These are phyloP conservation scores for Bolboschoenus planiculmis DNA, from an alignment of 176 grass and related monocot genomes.

Conservation along the genomic window DNA sequence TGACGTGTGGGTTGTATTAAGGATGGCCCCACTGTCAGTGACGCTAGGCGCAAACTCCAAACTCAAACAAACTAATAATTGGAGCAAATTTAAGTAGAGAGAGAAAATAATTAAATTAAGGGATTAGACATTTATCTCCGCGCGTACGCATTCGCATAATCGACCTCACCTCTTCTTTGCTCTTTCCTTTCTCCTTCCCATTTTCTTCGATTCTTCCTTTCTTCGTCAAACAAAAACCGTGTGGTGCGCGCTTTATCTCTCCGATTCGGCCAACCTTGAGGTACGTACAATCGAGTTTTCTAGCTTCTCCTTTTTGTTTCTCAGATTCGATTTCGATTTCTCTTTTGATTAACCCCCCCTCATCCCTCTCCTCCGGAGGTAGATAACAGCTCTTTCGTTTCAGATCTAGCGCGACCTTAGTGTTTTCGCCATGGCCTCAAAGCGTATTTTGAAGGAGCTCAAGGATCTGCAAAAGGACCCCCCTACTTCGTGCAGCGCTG, in stretches of 20 bases:
- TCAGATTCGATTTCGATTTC: not conserved
- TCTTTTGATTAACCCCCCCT: not conserved
- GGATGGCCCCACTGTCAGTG: not conserved
- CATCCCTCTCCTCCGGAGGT: too few species aligned
- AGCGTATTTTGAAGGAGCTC: slow-evolving; percentile 67
- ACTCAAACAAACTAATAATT: not conserved
- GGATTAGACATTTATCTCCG: not conserved
- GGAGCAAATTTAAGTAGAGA: not conserved
- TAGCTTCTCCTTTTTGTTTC: not conserved
- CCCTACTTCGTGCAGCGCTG: slow-evolving; percentile 58
- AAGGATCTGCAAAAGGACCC: slow-evolving; percentile 76
- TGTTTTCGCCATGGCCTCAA: slow-evolving; percentile 35
- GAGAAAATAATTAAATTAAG: not conserved
- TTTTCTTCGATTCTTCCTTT: slow-evolving; percentile 13
- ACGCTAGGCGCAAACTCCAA: not conserved
- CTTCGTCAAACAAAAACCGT: slow-evolving; percentile 10
- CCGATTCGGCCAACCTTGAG: not conserved
- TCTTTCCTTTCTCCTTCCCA: not conserved
- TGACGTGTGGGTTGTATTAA: too few species aligned
- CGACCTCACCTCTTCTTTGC: not conserved
- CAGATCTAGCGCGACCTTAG: slow-evolving; percentile 11
- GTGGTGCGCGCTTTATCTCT: not conserved
- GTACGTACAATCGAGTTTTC: not conserved
- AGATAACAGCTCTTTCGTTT: not conserved
- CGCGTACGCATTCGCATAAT: slow-evolving; percentile 23